These are phyloP conservation scores for Volvox africanus DNA, from an alignment of 139 green algal genomes.

Conservation along the genomic window DNA sequence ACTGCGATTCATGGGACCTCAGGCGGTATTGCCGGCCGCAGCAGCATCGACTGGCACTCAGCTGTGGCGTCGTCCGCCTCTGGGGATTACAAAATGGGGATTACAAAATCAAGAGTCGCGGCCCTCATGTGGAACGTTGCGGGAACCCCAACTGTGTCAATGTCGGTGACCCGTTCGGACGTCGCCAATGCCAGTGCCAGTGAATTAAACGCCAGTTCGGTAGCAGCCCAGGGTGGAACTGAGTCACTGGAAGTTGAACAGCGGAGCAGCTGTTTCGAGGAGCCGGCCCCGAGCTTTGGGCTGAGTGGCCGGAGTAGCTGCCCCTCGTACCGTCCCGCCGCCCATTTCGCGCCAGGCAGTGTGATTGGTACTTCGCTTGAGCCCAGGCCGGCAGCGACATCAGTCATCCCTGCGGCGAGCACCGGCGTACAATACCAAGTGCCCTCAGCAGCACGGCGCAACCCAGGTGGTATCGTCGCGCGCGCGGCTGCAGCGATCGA, in stretches of 20 bases:
- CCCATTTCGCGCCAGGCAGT: background rate
- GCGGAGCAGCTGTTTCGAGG: background rate
- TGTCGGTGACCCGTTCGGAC: background rate
- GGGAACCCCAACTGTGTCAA: too few species aligned
- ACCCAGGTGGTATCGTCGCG: conserved; percentile 27
- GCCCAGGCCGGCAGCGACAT: background rate
- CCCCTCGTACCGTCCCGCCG: conserved; percentile 32
- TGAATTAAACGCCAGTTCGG: background rate
- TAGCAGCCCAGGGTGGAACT: background rate
- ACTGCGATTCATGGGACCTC: background rate
- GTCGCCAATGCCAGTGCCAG: background rate
- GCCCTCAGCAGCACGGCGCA: background rate
- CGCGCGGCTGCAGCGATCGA: conserved; percentile 29
- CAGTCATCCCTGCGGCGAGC: background rate
- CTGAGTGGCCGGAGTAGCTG: background rate
- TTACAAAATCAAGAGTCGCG: too few species aligned
- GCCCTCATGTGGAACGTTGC: background rate
- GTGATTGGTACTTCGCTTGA: background rate
- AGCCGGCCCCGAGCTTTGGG: too few species aligned
- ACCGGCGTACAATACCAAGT: too few species aligned
- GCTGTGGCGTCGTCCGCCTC: background rate
- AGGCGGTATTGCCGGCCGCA: background rate
- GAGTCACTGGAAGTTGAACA: background rate
- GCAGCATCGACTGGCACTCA: background rate
- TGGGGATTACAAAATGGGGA: background rate